Conservation (phyloP, 2,329 filamentous ascomycete species). For the Epichloe sibirici region DNA sequence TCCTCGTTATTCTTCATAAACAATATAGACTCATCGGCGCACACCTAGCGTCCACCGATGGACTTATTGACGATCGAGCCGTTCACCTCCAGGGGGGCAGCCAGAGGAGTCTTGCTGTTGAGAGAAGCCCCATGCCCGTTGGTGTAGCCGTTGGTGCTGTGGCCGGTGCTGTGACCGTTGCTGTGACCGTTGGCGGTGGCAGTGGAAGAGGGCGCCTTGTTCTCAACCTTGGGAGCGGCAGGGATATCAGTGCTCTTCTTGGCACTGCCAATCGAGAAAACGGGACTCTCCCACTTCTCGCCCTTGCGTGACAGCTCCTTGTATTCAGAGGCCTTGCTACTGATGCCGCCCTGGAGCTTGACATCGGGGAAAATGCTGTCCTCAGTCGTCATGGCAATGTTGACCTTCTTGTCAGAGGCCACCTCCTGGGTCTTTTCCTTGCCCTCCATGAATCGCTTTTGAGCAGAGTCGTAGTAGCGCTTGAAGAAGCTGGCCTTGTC, state of each 20-base stretch:
- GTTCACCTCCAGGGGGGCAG: constrained; percentile 2
- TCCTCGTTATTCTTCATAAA: constrained; percentile 1
- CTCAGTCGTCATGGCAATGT: constrained; percentile 48
- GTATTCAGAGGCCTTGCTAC: constrained; percentile 88
- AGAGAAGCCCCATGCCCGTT: constrained; percentile 5
- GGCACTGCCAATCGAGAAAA: constrained; percentile 79
- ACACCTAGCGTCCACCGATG: constrained; percentile 10
- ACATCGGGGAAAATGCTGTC: constrained; percentile 86
- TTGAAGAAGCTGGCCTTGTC: constrained; percentile 73
- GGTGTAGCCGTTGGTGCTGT: constrained; percentile 7
- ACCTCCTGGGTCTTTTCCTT: constrained; percentile 62
- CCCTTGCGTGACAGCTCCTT: constrained; percentile 78
- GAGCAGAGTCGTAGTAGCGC: constrained; percentile 65
- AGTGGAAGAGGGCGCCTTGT: constrained; percentile 25
- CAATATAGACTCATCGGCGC: constrained; percentile 6
- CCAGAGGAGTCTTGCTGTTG: constrained; percentile 3
- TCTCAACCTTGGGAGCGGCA: constrained; percentile 35
- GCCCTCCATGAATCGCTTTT: constrained; percentile 60
- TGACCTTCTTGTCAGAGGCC: constrained; percentile 54
- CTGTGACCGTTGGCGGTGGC: constrained; percentile 11
- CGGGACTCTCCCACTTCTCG: constrained; percentile 85
- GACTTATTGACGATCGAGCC: neutral
- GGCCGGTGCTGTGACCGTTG: constrained; percentile 12
- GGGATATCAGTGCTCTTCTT: constrained; percentile 63
- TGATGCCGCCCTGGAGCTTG: constrained; percentile 69